phyloP scores from a whole-genome alignment of 495 filamentous ascomycete genomes.

The Penicillium lagena region DNA sequence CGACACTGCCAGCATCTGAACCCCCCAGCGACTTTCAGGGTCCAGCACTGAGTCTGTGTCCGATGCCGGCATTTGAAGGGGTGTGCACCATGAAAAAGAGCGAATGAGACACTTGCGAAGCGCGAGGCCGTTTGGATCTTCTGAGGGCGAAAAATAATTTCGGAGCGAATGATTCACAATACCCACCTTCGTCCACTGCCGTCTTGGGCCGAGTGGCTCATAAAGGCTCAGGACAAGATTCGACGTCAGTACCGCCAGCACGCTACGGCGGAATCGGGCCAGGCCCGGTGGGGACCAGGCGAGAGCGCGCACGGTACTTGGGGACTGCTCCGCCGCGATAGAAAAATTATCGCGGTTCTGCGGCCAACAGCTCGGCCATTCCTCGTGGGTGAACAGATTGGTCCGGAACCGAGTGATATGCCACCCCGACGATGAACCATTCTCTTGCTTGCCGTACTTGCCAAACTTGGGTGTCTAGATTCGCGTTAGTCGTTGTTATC shows the following conservation, averaged over 20 bases:
- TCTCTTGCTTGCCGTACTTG: slow-evolving; percentile 1
- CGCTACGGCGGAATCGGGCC: slow-evolving; percentile 49
- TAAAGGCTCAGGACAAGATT: slow-evolving; percentile 47
- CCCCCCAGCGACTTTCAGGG: slow-evolving; percentile 35
- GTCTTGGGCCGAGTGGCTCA: slow-evolving; percentile 28
- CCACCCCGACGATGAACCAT: slow-evolving; percentile 19
- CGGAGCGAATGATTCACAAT: slow-evolving; percentile 35
- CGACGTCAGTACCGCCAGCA: slow-evolving; percentile 54
- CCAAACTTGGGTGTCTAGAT: slow-evolving; percentile 21
- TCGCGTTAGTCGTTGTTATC: neutral
- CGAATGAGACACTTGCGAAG: slow-evolving; percentile 28
- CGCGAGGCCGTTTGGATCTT: slow-evolving; percentile 3
- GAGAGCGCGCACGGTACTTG: slow-evolving; percentile 42
- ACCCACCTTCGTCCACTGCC: slow-evolving; percentile 38
- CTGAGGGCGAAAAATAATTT: slow-evolving; percentile 10
- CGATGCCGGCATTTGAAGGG: slow-evolving; percentile 18
- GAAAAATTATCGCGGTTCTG: slow-evolving; percentile 46
- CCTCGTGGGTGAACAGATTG: slow-evolving; percentile 47
- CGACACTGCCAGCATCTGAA: slow-evolving; percentile 25
- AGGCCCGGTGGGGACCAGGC: slow-evolving; percentile 59
- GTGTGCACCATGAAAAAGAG: slow-evolving; percentile 37
- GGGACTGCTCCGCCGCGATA: slow-evolving; percentile 57
- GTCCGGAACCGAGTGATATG: slow-evolving; percentile 36
- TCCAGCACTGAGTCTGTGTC: slow-evolving; percentile 1
- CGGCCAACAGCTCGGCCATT: slow-evolving; percentile 43